Evolutionary conservation across 306 rosid genomes (phyloP).

Genomic region (Rubus idaeus): DNA sequence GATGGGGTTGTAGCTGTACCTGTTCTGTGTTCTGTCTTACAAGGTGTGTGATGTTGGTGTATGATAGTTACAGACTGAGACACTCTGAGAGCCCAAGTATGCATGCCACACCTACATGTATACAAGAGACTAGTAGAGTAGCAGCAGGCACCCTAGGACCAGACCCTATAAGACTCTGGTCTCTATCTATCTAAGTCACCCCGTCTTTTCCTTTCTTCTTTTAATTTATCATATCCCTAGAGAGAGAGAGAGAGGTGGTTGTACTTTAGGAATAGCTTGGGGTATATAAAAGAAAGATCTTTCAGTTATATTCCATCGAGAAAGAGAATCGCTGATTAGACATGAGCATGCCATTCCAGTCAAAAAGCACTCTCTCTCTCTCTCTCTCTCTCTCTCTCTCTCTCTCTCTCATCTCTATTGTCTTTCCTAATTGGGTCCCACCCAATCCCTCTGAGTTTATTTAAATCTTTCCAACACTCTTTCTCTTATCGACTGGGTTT

Average conservation of each 20-base stretch:
- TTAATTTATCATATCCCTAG: neutral
- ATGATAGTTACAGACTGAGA: constrained; percentile 11
- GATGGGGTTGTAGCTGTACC: neutral
- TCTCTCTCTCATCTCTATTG: neutral
- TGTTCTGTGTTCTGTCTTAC: too few species aligned
- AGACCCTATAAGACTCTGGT: neutral
- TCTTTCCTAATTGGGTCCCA: neutral
- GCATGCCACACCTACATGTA: neutral
- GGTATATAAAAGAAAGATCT: constrained; percentile 19
- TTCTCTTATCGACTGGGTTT: neutral
- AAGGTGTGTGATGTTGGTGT: neutral
- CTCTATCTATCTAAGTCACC: neutral
- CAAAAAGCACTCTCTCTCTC: constrained; percentile 40
- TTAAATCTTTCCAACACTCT: neutral
- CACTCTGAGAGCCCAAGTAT: neutral
- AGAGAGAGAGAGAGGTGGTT: constrained; percentile 9
- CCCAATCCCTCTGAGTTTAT: neutral
- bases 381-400: constrained; percentile 5
- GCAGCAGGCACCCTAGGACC: neutral
- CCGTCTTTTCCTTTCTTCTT: neutral
- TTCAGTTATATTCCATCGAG: constrained; percentile 43
- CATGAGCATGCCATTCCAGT: constrained; percentile 43
- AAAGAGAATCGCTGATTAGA: constrained; percentile 30
- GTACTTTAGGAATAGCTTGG: constrained; percentile 10
- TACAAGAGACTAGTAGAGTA: neutral